Evolutionary conservation across 371 early-diverging fungal species (phyloP).

Genomic region (Mortierella sp.): DNA sequence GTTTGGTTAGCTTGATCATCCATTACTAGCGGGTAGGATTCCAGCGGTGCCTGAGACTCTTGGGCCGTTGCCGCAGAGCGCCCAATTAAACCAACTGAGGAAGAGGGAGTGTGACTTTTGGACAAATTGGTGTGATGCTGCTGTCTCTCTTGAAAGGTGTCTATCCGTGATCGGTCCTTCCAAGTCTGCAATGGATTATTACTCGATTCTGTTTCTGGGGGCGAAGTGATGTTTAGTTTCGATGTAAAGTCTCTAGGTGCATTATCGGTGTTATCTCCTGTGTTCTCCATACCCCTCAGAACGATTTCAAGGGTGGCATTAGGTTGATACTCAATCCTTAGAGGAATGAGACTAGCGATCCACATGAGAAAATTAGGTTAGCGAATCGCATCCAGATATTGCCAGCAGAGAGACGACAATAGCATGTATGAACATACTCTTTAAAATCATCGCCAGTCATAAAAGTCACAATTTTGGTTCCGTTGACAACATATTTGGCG

Average conservation of each 20-base stretch:
- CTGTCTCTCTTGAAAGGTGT: too few species aligned
- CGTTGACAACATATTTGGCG: constrained; percentile 8
- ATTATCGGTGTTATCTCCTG: not conserved
- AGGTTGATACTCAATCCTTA: constrained; percentile 12
- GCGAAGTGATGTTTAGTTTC: not conserved
- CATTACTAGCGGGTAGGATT: not conserved
- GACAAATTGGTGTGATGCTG: too few species aligned
- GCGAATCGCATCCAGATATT: not conserved
- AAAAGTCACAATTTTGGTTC: constrained; percentile 2
- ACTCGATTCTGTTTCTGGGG: too few species aligned
- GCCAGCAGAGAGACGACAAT: not conserved
- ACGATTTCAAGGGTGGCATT: constrained; percentile 9
- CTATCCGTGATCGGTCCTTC: too few species aligned
- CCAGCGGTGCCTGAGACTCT: not conserved
- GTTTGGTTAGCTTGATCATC: not conserved
- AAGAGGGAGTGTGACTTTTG: too few species aligned
- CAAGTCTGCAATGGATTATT: too few species aligned
- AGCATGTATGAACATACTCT: constrained; percentile 12
- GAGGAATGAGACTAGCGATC: constrained; percentile 7
- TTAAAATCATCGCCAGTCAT: constrained; percentile 20
- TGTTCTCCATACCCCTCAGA: not conserved
- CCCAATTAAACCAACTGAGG: too few species aligned
- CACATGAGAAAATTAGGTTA: not conserved
- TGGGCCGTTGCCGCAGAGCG: not conserved
- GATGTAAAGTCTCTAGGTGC: too few species aligned